phyloP scores from a whole-genome alignment of 805 yeast species.

The Debaryomyces prosopidis region DNA sequence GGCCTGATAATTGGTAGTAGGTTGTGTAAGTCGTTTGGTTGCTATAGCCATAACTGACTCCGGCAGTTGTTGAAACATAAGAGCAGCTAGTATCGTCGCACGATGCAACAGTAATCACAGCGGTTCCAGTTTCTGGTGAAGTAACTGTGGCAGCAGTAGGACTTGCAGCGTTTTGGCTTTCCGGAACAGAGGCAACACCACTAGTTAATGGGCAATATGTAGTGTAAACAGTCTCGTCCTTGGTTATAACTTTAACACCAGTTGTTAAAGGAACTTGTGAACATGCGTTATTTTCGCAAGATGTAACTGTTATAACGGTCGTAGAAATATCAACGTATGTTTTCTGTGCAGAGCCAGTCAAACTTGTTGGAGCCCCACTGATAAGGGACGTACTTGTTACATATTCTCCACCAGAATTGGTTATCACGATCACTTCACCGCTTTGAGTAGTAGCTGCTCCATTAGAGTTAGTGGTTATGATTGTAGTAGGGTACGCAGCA shows the following conservation, averaged over 20 bases:
- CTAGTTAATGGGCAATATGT: slow-evolving; percentile 35
- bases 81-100: slow-evolving; percentile 34
- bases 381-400: slow-evolving; percentile 11
- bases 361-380: no score
- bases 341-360: no score
- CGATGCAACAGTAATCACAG: slow-evolving; percentile 36
- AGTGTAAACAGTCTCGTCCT: slow-evolving; percentile 31
- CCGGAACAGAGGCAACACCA: background rate
- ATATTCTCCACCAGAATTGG: slow-evolving; percentile 15
- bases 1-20: slow-evolving; percentile 3
- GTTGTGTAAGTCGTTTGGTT: slow-evolving; percentile 12
- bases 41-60: slow-evolving; percentile 19
- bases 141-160: background rate
- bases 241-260: slow-evolving; percentile 25
- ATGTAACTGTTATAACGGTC: slow-evolving; percentile 32
- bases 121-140: slow-evolving; percentile 21
- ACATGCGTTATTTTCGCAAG: slow-evolving; percentile 35
- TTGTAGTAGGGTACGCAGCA: slow-evolving; percentile 15
- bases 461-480: slow-evolving; percentile 13
- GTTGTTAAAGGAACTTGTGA: slow-evolving; percentile 26
- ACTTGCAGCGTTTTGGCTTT: slow-evolving; percentile 2
- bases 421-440: slow-evolving; percentile 16
- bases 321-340: no score
- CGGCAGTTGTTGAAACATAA: slow-evolving; percentile 30
- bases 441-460: slow-evolving; percentile 13